A percentile compares a stretch with the other conserved stretches of the same genome.
Evolutionary conservation across 768 basidiomycete genomes (phyloP).

Genomic region (Hortiboletus flavorubellus): DNA sequence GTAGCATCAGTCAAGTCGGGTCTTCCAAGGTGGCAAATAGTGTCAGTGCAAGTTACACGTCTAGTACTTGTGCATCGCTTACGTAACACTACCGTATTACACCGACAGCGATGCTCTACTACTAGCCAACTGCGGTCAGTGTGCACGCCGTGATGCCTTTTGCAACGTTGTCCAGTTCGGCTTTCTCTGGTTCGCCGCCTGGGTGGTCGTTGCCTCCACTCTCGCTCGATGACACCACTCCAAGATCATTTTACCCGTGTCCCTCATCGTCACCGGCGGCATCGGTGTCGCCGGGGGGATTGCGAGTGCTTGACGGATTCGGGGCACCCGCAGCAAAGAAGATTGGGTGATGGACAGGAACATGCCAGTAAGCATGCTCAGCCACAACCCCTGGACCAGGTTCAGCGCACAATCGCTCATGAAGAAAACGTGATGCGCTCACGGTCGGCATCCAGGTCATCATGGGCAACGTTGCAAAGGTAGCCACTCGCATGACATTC

Average conservation of each 20-base stretch:
- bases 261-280: slow-evolving; percentile 28
- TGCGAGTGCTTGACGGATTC: slow-evolving; percentile 38
- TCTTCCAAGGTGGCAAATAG: not conserved
- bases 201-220: not conserved
- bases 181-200: slow-evolving; percentile 10
- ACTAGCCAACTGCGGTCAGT: not conserved
- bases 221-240: slow-evolving; percentile 17
- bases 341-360: slow-evolving; percentile 46
- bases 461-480: slow-evolving; percentile 48
- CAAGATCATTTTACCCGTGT: slow-evolving; percentile 18
- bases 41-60: not conserved
- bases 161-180: slow-evolving; percentile 25
- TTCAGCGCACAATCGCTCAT: not conserved
- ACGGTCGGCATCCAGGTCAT: slow-evolving; percentile 65
- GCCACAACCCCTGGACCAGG: slow-evolving; percentile 46
- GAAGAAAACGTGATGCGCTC: slow-evolving; percentile 27
- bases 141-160: slow-evolving; percentile 17
- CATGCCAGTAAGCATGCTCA: slow-evolving; percentile 57
- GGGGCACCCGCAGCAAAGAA: slow-evolving; percentile 38
- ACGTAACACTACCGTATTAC: slow-evolving; percentile 14
- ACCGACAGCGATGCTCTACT: not conserved
- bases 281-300: slow-evolving; percentile 26
- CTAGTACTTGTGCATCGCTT: not conserved
- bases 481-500: slow-evolving; percentile 62
- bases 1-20: slow-evolving; percentile 8